Conservation (phyloP, 345 rosid species). For the Populus ilicifolia region DNA sequence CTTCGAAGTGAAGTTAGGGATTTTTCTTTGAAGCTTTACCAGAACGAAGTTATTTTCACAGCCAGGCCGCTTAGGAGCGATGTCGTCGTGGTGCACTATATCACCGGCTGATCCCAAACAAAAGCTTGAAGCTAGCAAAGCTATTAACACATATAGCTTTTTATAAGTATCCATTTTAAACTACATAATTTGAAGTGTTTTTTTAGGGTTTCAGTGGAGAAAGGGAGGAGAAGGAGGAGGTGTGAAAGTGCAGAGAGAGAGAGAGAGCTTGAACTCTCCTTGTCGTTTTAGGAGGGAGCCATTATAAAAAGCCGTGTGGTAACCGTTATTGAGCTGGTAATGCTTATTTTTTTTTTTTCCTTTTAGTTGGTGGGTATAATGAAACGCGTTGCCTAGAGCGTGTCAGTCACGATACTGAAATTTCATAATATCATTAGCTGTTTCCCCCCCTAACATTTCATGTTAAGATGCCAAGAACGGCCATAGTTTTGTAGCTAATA, state of each 20-base stretch:
- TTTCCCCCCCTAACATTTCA: too few relatives aligned
- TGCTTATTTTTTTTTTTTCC: not conserved
- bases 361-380: not conserved
- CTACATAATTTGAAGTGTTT: not conserved
- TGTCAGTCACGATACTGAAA: not conserved
- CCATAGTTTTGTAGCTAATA: too few relatives aligned
- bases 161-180: slow-evolving; percentile 13
- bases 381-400: not conserved
- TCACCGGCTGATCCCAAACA: slow-evolving; percentile 59
- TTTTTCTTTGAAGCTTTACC: slow-evolving; percentile 29
- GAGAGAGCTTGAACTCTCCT: not conserved
- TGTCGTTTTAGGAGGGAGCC: slow-evolving; percentile 30
- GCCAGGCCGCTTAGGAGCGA: slow-evolving; percentile 75
- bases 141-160: slow-evolving; percentile 8
- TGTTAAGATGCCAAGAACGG: too few relatives aligned
- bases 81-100: slow-evolving; percentile 81
- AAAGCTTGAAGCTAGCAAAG: slow-evolving; percentile 31
- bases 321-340: slow-evolving; percentile 29
- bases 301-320: slow-evolving; percentile 31
- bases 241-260: not conserved
- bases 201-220: slow-evolving; percentile 3
- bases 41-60: slow-evolving; percentile 88
- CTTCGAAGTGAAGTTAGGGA: not conserved
- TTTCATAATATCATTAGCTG: too few relatives aligned
- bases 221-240: not conserved